Evolutionary conservation across 345 rosid species (phyloP).

Genomic region (Rhodamnia rubescens): DNA sequence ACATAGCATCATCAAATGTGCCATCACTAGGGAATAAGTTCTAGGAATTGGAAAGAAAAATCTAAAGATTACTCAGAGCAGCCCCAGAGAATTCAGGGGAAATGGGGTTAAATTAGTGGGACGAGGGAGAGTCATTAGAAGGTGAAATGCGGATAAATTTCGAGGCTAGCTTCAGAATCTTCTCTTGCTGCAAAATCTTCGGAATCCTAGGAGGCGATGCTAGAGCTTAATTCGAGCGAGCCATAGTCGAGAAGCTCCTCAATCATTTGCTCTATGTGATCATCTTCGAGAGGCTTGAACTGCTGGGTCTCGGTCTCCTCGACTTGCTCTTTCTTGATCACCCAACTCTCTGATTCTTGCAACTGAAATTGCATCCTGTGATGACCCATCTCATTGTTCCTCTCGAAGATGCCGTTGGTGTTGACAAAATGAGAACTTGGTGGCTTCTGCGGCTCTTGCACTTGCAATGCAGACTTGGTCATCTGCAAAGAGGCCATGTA

Average conservation of each 20-base stretch:
- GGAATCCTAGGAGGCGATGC: slow-evolving; percentile 13
- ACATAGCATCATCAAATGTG: background rate
- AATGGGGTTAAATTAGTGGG: background rate
- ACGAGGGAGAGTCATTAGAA: slow-evolving; percentile 3
- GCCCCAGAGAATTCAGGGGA: background rate
- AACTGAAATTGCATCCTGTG: background rate
- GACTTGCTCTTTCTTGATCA: slow-evolving; percentile 22
- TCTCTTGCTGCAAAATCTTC: background rate
- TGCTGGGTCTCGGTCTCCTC: background rate
- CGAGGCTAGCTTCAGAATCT: background rate
- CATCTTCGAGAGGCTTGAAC: slow-evolving; percentile 65
- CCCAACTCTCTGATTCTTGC: slow-evolving; percentile 30
- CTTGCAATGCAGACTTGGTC: slow-evolving; percentile 42
- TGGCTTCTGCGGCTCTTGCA: slow-evolving; percentile 7
- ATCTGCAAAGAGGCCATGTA: slow-evolving; percentile 90
- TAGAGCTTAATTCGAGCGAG: slow-evolving; percentile 62
- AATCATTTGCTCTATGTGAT: slow-evolving; percentile 94
- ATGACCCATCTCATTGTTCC: slow-evolving; percentile 8
- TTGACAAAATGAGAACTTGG: slow-evolving; percentile 8
- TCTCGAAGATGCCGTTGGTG: slow-evolving; percentile 13
- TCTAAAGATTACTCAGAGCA: background rate
- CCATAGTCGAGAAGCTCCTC: slow-evolving; percentile 80
- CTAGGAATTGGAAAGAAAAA: background rate
- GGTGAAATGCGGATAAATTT: background rate
- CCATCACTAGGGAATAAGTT: background rate